Evolutionary conservation across 78 protist genomes (phyloP).

Genomic region (Polysphondylium violaceum): DNA sequence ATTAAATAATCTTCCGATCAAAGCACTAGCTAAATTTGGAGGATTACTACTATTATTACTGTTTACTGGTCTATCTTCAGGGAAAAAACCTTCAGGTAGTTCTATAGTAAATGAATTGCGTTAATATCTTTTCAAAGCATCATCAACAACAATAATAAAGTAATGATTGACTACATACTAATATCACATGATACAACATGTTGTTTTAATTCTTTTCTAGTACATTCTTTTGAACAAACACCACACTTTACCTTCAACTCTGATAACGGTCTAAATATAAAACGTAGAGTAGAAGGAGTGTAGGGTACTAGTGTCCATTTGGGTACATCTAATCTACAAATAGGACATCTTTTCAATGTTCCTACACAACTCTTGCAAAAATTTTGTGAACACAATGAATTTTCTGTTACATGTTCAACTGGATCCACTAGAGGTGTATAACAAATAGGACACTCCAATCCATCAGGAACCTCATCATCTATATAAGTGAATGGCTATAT

Average conservation of each 20-base stretch:
- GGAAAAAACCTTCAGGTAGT: constrained; percentile 21
- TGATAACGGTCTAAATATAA: constrained; percentile 49
- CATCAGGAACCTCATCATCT: constrained; percentile 10
- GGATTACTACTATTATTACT: background rate
- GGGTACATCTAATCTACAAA: constrained; percentile 39
- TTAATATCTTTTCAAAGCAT: background rate
- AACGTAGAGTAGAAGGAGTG: constrained; percentile 39
- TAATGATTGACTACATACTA: background rate
- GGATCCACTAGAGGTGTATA: constrained; percentile 66
- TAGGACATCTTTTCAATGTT: constrained; percentile 21
- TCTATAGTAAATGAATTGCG: background rate
- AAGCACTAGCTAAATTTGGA: no score
- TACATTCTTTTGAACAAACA: constrained; percentile 17
- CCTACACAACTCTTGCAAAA: constrained; percentile 55
- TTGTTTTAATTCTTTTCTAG: constrained; percentile 46
- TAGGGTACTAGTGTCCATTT: constrained; percentile 25
- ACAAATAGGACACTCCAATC: constrained; percentile 65
- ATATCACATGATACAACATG: constrained; percentile 64
- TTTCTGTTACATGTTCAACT: constrained; percentile 49
- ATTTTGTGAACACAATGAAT: constrained; percentile 15
- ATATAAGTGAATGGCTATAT: constrained; percentile 58
- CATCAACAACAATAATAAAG: background rate
- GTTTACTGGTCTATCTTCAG: background rate
- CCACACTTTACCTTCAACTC: constrained; percentile 60
- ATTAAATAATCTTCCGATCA: no score